These are phyloP conservation scores for Abrus precatorius DNA, from an alignment of 306 rosid genomes.

Conservation along the genomic window DNA sequence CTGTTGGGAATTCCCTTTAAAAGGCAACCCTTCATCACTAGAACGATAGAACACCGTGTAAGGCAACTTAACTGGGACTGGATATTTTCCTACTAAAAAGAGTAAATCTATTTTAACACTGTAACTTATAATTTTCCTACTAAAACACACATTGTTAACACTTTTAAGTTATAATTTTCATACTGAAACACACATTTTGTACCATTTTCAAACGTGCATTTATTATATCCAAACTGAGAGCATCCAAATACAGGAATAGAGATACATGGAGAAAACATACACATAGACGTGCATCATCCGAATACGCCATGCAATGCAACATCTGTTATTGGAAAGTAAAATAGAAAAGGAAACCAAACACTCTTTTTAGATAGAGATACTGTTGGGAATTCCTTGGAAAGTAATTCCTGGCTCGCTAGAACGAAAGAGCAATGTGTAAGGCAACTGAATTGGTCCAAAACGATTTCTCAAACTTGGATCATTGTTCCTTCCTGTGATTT, in stretches of 20 bases:
- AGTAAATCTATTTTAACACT: too few relatives aligned
- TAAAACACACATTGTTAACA: too few relatives aligned
- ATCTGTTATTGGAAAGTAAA: neutral
- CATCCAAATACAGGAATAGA: too few relatives aligned
- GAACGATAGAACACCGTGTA: conserved; percentile 71
- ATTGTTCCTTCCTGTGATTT: conserved; percentile 15
- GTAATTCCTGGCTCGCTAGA: conserved; percentile 69
- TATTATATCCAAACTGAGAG: too few relatives aligned
- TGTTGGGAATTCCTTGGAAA: conserved; percentile 77
- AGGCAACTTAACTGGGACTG: conserved; percentile 49
- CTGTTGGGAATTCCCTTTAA: neutral
- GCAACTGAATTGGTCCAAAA: conserved; percentile 60
- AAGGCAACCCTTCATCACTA: conserved; percentile 66
- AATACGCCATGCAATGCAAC: too few relatives aligned
- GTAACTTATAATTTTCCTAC: too few relatives aligned
- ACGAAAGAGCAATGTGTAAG: conserved; percentile 75
- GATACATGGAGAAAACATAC: neutral
- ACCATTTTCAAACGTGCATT: too few relatives aligned
- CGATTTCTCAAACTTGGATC: conserved; percentile 51
- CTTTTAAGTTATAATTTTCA: too few relatives aligned
- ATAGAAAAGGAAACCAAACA: neutral
- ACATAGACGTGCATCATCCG: neutral
- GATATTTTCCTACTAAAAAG: too few relatives aligned
- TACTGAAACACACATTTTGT: too few relatives aligned
- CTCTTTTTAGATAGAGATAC: conserved; percentile 58